phyloP scores from a whole-genome alignment of 2,329 filamentous ascomycete genomes.

The Cercospora zeina region DNA sequence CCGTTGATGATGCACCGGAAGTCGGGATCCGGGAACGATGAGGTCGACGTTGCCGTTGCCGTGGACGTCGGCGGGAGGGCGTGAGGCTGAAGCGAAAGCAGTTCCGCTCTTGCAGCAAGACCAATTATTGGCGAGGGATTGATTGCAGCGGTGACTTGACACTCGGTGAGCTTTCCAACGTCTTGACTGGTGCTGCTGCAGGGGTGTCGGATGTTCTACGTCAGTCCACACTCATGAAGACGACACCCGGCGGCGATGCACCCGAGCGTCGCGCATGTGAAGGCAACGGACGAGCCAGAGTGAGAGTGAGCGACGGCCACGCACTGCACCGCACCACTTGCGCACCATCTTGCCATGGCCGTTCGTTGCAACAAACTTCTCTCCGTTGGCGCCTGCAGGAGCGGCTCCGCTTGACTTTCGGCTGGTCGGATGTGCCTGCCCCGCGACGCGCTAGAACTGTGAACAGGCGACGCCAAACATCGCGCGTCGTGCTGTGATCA shows the following conservation, averaged over 20 bases:
- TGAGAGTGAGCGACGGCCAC: background rate
- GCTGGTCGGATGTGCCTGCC: slow-evolving; percentile 3
- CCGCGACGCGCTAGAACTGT: background rate
- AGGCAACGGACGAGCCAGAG: background rate
- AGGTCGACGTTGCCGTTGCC: too few species aligned
- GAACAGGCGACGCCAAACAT: background rate
- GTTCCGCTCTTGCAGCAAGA: background rate
- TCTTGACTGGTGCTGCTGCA: background rate
- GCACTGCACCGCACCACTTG: background rate
- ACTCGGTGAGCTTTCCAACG: slow-evolving; percentile 5
- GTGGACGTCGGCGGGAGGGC: too few species aligned
- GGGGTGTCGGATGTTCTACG: background rate
- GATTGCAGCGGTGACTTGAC: background rate
- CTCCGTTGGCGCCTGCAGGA: background rate
- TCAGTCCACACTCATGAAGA: slow-evolving; percentile 6
- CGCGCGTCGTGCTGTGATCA: background rate
- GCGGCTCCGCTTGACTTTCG: slow-evolving; percentile 2
- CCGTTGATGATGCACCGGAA: background rate
- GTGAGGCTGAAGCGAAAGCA: background rate
- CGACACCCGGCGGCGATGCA: background rate
- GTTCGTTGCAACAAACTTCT: background rate
- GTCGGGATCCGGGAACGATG: too few species aligned
- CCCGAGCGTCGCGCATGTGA: background rate
- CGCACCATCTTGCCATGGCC: background rate
- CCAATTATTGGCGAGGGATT: background rate